A percentile compares a stretch with the other conserved stretches of the same genome.
phyloP scores from a whole-genome alignment of 331 rosid genomes.

The Pyrus hybrid region DNA sequence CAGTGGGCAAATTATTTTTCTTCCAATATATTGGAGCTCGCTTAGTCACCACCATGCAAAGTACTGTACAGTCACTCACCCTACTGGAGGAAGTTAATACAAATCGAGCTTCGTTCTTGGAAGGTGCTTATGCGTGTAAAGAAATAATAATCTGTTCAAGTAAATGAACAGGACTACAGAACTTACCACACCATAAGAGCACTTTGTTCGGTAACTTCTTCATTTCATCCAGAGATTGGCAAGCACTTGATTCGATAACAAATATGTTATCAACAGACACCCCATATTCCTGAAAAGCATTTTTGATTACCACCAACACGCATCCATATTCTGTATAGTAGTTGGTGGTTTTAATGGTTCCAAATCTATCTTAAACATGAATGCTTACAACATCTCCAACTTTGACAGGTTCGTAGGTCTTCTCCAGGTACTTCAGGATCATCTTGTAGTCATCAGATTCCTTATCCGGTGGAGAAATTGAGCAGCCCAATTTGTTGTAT shows the following conservation, averaged over 20 bases:
- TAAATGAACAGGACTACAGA: background rate
- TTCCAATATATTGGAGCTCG: no score
- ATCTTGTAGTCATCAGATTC: constrained; percentile 54
- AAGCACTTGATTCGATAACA: constrained; percentile 35
- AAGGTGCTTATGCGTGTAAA: no score
- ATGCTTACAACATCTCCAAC: constrained; percentile 60
- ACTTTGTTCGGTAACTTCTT: constrained; percentile 67
- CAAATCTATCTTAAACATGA: no score
- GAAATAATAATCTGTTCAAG: no score
- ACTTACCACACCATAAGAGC: constrained; percentile 87
- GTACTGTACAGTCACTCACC: background rate
- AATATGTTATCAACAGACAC: constrained; percentile 58
- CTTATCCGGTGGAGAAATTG: constrained; percentile 54
- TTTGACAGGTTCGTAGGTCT: constrained; percentile 68
- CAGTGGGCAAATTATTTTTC: background rate
- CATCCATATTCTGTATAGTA: no score
- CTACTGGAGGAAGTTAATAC: no score
- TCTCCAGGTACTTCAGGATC: constrained; percentile 70
- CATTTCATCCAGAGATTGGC: constrained; percentile 58
- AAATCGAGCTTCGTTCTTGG: no score
- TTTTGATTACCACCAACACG: background rate
- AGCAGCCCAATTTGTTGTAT: constrained; percentile 55
- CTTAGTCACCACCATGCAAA: no score
- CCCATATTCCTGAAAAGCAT: constrained; percentile 52
- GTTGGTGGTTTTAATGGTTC: no score